Evolutionary conservation across 208 protist genomes (phyloP), one percentile per base, ranked within the genome.

Genomic region (Crithidia bombi): DNA sequence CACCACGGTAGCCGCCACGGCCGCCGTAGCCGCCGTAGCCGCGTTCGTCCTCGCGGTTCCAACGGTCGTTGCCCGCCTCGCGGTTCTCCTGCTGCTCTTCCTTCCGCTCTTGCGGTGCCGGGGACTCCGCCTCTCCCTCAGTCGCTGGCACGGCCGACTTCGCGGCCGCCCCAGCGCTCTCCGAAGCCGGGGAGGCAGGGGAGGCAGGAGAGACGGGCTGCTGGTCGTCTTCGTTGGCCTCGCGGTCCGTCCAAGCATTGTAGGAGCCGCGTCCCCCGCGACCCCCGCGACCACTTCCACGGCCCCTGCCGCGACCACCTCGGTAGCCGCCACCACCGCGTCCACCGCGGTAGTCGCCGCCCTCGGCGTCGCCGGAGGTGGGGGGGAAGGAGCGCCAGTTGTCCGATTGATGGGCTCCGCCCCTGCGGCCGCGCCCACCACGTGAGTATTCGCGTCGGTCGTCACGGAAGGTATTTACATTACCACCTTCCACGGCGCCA

Each of bases 381-480:
- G 63, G n/a, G n/a, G n/a, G 73, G 38, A 73, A 67, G 26, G 68
- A 73, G 43, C 74, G 73, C 73, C 74, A 80, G 78, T 83, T 83
- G 55, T 79, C 79, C 69, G 67, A 80, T 57, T 62, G 70, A 46
- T 75, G 70, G 15, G 70, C 70, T 35, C 70, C 70, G 70, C 70
- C 70, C n/a, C 70, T 55, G 70, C 62, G 70, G 63, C 54, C 62
- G 15, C 81, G 67, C 33, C 81, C 67, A 65, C 82, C 82, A 74
- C 78, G 67, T 64, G 73, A 79, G 73, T 66, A 79, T 69, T 73
- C 73, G 49, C 81, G 79, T 63, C 73, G 58, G 77, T 77, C 67
- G 65, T 78, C 72, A 64, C 64, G 69, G 61, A 73, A 69, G 73
- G 57, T 73, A 50, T 54, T 73, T 63, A 79, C 73, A 62, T 68